Conservation (phyloP, 495 filamentous ascomycete species). For the Daldinia loculata region DNA sequence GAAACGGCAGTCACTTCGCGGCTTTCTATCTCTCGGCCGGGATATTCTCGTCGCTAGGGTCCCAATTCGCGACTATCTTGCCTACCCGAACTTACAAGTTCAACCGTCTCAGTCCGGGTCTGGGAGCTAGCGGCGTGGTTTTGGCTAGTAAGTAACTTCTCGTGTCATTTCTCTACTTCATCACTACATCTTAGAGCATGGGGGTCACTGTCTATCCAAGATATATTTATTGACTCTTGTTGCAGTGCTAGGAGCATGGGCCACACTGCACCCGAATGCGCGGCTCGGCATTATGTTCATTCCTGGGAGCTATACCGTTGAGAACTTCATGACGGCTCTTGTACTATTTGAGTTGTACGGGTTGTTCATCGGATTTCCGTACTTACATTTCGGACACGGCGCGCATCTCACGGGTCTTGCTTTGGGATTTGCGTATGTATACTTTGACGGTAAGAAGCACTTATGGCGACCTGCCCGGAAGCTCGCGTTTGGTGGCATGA, state of each 20-base stretch:
- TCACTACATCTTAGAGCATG: not conserved
- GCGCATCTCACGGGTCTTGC: conserved; percentile 40
- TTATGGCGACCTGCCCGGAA: conserved; percentile 41
- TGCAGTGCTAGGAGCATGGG: conserved; percentile 38
- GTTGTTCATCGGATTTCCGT: conserved; percentile 38
- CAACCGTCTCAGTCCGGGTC: not conserved
- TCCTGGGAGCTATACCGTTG: conserved; percentile 16
- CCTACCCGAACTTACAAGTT: conserved; percentile 18
- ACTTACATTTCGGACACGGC: conserved; percentile 18
- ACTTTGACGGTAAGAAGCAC: conserved; percentile 27
- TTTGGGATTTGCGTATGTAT: conserved; percentile 37
- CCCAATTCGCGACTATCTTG: conserved; percentile 29
- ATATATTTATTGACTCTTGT: not conserved
- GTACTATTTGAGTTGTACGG: conserved; percentile 39
- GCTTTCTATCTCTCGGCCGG: conserved; percentile 47
- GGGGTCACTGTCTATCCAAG: not conserved
- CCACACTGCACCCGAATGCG: conserved; percentile 23
- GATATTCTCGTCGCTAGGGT: conserved; percentile 39
- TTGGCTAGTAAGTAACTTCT: conserved; percentile 29
- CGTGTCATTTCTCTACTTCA: not conserved
- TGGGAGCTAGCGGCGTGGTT: conserved; percentile 39
- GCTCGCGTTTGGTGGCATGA: conserved; percentile 32
- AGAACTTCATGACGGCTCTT: conserved; percentile 14
- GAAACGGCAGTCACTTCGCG: conserved; percentile 41
- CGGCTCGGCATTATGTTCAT: conserved; percentile 33